These are phyloP conservation scores for Saposhnikovia divaricata DNA, from an alignment of 129 eudicot genomes.

Conservation along the genomic window DNA sequence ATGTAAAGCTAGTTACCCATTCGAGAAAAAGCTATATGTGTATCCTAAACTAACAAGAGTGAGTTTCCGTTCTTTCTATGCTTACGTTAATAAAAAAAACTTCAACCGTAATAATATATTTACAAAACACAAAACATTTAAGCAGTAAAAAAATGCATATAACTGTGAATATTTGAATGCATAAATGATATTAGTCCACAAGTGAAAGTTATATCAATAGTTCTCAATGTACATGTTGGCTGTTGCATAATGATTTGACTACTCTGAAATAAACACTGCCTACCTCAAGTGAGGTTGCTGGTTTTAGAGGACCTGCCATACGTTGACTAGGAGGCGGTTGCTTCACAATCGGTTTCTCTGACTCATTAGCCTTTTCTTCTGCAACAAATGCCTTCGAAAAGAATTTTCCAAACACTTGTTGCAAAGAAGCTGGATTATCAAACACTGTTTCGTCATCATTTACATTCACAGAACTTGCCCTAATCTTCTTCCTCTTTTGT, in stretches of 20 bases:
- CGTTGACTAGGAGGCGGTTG: constrained; percentile 63
- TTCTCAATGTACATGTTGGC: neutral
- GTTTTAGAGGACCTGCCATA: constrained; percentile 38
- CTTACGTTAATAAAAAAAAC: neutral
- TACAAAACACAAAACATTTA: neutral
- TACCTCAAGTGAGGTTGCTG: constrained; percentile 75
- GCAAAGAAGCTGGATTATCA: constrained; percentile 20
- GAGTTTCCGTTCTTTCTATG: neutral
- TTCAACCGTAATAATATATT: no score
- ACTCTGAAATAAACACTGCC: neutral
- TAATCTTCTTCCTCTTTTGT: constrained; percentile 29
- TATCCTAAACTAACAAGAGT: neutral
- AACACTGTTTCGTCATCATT: constrained; percentile 13
- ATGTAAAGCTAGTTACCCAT: neutral
- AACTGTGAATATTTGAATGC: no score
- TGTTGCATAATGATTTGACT: neutral
- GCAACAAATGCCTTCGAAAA: constrained; percentile 29
- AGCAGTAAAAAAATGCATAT: neutral
- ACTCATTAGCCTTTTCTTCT: constrained; percentile 17
- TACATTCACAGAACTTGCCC: constrained; percentile 11
- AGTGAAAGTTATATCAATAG: neutral
- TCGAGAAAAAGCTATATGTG: neutral
- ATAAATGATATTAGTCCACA: neutral
- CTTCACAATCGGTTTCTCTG: constrained; percentile 19
- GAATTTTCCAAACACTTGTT: constrained; percentile 16